Evolutionary conservation across 2,329 filamentous ascomycete genomes (phyloP).

Genomic region (Cladosporium sp.): DNA sequence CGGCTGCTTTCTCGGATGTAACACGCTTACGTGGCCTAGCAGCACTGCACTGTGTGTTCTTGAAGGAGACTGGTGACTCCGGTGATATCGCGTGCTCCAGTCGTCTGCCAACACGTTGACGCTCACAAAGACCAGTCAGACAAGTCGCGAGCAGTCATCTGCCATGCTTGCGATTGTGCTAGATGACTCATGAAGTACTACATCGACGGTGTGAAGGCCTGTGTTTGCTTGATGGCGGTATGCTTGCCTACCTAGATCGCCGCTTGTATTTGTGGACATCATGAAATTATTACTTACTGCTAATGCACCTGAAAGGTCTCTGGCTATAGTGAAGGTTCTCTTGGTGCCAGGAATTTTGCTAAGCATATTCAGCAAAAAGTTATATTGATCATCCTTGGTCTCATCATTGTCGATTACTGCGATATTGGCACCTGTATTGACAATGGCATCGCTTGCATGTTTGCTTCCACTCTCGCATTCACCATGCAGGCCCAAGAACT

Average conservation of each 20-base stretch:
- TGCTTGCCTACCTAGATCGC: not conserved
- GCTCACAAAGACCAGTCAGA: not conserved
- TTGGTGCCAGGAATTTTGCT: not conserved
- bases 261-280: not conserved
- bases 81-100: not conserved
- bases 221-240: not conserved
- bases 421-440: not conserved
- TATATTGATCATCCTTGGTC: not conserved
- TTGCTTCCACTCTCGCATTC: not conserved
- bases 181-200: not conserved
- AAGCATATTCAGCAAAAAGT: not conserved
- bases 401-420: not conserved
- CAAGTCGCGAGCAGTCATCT: not conserved
- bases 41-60: not conserved
- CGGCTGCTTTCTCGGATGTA: not conserved
- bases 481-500: not conserved
- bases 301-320: not conserved
- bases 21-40: not conserved
- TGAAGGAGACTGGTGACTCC: not conserved
- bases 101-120: not conserved
- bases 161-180: not conserved
- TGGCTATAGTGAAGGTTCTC: not conserved
- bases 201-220: not conserved
- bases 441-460: not conserved
- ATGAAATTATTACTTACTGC: not conserved